Base-by-base conservation (phyloP, 495 filamentous ascomycete genomes). In the Hypoxylon lenormandii region DNA sequence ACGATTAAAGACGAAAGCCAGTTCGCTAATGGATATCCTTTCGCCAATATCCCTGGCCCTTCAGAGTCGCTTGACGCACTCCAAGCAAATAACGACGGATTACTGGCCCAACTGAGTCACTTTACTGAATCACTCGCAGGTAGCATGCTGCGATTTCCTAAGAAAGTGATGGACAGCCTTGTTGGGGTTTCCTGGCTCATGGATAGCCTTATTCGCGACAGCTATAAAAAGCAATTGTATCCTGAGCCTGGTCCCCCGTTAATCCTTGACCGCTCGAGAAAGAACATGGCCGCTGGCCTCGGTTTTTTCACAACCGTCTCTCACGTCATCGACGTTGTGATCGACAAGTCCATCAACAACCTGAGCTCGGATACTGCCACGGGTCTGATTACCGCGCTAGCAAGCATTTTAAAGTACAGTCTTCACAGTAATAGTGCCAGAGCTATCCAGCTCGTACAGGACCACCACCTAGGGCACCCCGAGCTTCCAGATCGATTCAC, bases 281-380 rank as follows among this genome's bases (percentile, higher is more conserved):
- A 61, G 19, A 78, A 74, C 22, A 57, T 84, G 5, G 15, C 38
- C 12, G 66, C 75, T 26, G 80, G 75, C 16, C 78, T 82, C 46
- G 51, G 72, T 4, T 77, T 80, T 45, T 87, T 80, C 69, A 74
- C 52, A 18, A 47, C 64, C 19, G 74, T 81, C 42, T 81, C 84
- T 0, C 52, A 69, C n/a, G 76, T 74, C 2, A 60, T 87, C 6
- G 74, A 77, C 5, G 52, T 58, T 23, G 72, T 84, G 50, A 78
- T 85, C 19, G 84, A 85, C 3, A 85, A 80, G 47, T 77, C 80
- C 43, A 76, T 80, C 60, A 85, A 80, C 28, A 78, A 74, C 48
- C 72, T 87, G 22, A 73, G 76, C 11, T 71, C 75, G 8, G 81
- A 84, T 4, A 75, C 77, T 59, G 82, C 86, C 3, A 69, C 74